Conservation (phyloP, 1,139 yeast genomes). For the Candida sojae region DNA sequence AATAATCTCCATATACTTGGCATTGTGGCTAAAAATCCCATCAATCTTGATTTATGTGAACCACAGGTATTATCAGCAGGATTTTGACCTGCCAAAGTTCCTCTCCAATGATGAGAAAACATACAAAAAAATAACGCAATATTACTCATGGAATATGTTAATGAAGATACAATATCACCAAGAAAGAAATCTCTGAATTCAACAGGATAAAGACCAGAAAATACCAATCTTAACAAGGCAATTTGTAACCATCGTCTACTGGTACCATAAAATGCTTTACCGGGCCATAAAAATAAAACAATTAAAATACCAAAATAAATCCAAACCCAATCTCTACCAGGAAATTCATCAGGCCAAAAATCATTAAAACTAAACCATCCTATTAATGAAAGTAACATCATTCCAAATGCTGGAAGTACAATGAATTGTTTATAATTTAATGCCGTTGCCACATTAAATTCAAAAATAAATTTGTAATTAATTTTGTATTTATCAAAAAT, state of each 20-base stretch:
- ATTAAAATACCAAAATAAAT: conserved; percentile 61
- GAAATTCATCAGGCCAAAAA: conserved; percentile 61
- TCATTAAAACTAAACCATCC: conserved; percentile 77
- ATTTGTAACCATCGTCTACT: conserved; percentile 75
- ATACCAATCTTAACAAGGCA: conserved; percentile 68
- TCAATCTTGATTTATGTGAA: conserved; percentile 67
- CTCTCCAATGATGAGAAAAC: conserved; percentile 70
- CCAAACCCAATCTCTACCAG: conserved; percentile 83
- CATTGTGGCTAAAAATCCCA: conserved; percentile 82
- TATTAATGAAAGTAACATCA: conserved; percentile 58
- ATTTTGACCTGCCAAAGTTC: conserved; percentile 37
- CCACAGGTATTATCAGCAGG: conserved; percentile 59
- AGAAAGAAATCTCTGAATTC: conserved; percentile 92
- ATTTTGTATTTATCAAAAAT: conserved; percentile 77
- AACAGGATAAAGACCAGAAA: conserved; percentile 90
- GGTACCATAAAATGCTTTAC: conserved; percentile 50
- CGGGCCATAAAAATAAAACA: conserved; percentile 62
- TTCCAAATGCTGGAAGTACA: conserved; percentile 59
- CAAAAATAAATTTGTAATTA: conserved; percentile 91
- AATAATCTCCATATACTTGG: conserved; percentile 91
- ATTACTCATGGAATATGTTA: conserved; percentile 87
- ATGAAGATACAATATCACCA: conserved; percentile 87
- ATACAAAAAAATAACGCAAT: conserved; percentile 83
- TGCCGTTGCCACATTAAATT: conserved; percentile 73
- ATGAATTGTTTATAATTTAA: conserved; percentile 66